These are phyloP conservation scores for Aureococcus anophagefferens DNA, from an alignment of 108 stramenopile genomes.

Conservation along the genomic window DNA sequence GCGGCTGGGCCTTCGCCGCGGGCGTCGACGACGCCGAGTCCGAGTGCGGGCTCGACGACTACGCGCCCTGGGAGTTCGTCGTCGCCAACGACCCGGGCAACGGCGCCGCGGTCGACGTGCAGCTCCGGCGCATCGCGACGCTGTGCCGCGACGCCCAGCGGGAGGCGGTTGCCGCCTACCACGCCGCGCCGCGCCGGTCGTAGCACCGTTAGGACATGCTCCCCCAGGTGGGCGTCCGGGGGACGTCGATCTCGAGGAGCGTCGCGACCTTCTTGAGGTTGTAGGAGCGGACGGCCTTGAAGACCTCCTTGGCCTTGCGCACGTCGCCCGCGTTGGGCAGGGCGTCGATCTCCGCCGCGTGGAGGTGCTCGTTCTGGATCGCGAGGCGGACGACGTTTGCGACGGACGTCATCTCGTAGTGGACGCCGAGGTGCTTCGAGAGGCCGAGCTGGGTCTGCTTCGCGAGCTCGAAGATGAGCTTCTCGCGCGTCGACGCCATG, in stretches of 20 bases:
- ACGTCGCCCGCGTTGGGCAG: background rate
- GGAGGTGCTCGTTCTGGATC: background rate
- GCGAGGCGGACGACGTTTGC: background rate
- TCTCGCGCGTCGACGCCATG: background rate
- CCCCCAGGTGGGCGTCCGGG: background rate
- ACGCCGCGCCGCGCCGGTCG: too few relatives aligned
- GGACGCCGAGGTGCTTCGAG: background rate
- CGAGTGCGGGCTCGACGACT: slow-evolving; percentile 7
- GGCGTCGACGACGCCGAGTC: slow-evolving; percentile 10
- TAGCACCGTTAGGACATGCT: too few relatives aligned
- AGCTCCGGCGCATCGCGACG: too few relatives aligned
- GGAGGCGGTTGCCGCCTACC: too few relatives aligned
- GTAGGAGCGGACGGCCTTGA: background rate
- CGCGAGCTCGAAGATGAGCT: background rate
- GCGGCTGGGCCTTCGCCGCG: slow-evolving; percentile 2
- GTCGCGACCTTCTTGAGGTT: background rate
- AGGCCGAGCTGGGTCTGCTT: background rate
- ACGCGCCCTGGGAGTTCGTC: background rate
- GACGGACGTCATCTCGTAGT: background rate
- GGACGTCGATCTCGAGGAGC: background rate
- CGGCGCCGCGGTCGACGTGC: background rate
- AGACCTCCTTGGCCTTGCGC: background rate
- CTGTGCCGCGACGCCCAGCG: too few relatives aligned
- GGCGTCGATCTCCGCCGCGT: background rate
- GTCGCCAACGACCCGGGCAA: background rate